Evolutionary conservation across 2,329 filamentous ascomycete species (phyloP).

Genomic region (Talaromyces sp.): DNA sequence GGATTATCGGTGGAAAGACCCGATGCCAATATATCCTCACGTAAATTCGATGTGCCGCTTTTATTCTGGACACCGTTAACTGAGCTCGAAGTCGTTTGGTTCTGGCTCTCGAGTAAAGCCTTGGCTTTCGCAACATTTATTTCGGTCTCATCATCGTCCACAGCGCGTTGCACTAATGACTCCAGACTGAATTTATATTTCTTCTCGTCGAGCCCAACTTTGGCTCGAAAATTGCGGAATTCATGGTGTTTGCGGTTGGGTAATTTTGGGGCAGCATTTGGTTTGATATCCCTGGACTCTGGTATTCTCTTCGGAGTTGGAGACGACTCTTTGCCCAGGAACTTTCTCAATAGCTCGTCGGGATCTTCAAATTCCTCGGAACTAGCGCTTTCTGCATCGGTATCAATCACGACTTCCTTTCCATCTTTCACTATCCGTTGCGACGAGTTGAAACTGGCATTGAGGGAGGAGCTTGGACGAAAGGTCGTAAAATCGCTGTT

Average conservation of each 20-base stretch:
- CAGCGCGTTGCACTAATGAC: slow-evolving; percentile 59
- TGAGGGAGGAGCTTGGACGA: slow-evolving; percentile 23
- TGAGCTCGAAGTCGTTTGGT: slow-evolving; percentile 11
- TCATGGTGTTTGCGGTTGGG: slow-evolving; percentile 16
- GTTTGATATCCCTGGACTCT: slow-evolving; percentile 15
- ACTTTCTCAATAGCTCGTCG: slow-evolving; percentile 48
- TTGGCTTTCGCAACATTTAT: slow-evolving; percentile 48
- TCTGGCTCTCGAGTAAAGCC: slow-evolving; percentile 31
- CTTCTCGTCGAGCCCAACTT: slow-evolving; percentile 33
- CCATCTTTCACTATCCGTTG: slow-evolving; percentile 59
- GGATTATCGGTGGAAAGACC: slow-evolving; percentile 46
- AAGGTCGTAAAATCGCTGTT: slow-evolving; percentile 25
- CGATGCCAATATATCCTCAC: slow-evolving; percentile 44
- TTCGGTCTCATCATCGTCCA: slow-evolving; percentile 59
- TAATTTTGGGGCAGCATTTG: slow-evolving; percentile 20
- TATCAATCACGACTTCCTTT: slow-evolving; percentile 58
- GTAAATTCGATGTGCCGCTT: slow-evolving; percentile 25
- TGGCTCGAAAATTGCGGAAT: slow-evolving; percentile 9
- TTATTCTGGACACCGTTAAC: not conserved
- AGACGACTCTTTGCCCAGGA: slow-evolving; percentile 24
- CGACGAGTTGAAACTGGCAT: slow-evolving; percentile 33
- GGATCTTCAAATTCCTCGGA: slow-evolving; percentile 59
- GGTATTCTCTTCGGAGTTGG: slow-evolving; percentile 20
- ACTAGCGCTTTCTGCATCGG: slow-evolving; percentile 68
- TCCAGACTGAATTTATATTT: slow-evolving; percentile 64